Evolutionary conservation across 2,329 filamentous ascomycete genomes (phyloP).

Genomic region (Canariomyces notabilis): DNA sequence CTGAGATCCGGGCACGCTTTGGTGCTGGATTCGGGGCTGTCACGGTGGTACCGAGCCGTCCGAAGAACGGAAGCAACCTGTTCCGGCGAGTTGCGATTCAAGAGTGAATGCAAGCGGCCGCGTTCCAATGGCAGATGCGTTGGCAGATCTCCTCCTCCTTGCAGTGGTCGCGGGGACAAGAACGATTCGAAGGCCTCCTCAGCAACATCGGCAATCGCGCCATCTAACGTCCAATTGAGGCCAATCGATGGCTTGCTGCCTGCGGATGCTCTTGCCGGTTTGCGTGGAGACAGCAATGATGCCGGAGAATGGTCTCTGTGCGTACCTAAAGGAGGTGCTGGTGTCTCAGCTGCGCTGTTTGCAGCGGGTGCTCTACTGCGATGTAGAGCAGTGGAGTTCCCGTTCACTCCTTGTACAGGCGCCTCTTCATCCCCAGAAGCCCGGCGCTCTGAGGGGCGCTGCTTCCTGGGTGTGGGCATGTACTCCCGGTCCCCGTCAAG

Average conservation of each 20-base stretch:
- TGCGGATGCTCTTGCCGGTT: background rate
- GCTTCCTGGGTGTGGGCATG: constrained; percentile 41
- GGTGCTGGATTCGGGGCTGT: background rate
- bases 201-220: constrained; percentile 16
- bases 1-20: constrained; percentile 3
- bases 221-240: constrained; percentile 6
- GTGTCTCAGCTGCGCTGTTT: background rate
- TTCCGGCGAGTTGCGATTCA: constrained; percentile 9
- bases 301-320: background rate
- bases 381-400: background rate
- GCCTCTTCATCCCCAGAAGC: constrained; percentile 4
- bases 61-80: constrained; percentile 2
- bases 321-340: background rate
- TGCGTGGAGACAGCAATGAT: background rate
- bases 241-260: background rate
- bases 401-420: background rate
- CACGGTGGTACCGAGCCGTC: background rate
- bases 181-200: constrained; percentile 12
- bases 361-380: background rate
- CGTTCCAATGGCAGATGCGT: background rate
- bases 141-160: background rate
- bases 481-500: constrained; percentile 45
- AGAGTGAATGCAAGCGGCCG: constrained; percentile 13
- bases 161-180: constrained; percentile 3
- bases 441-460: constrained; percentile 14